Evolutionary conservation across 495 filamentous ascomycete genomes (phyloP).

Genomic region (Podospora pseudopauciseta): DNA sequence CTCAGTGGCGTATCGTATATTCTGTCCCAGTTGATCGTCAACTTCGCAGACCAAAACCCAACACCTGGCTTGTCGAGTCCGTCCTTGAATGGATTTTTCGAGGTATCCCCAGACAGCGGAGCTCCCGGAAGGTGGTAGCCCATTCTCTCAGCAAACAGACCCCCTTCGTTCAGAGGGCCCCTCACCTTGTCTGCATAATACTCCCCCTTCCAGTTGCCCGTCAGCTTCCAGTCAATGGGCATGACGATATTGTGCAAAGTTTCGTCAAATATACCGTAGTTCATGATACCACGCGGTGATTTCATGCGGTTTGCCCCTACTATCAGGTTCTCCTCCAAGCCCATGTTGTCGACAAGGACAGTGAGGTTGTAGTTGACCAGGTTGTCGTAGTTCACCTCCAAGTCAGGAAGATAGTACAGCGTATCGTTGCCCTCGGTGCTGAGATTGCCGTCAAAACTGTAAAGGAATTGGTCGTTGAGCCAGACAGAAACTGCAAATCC

Average conservation of each 20-base stretch:
- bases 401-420: slow-evolving; percentile 52
- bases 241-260: slow-evolving; percentile 27
- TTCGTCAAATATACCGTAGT: slow-evolving; percentile 39
- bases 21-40: slow-evolving; percentile 54
- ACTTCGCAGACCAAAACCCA: slow-evolving; percentile 57
- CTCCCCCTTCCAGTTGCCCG: slow-evolving; percentile 74
- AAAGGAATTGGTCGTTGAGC: slow-evolving; percentile 53
- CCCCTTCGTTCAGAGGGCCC: slow-evolving; percentile 77
- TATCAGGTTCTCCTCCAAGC: slow-evolving; percentile 59
- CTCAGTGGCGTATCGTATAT: slow-evolving; percentile 59
- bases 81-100: slow-evolving; percentile 40
- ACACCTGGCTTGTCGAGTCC: slow-evolving; percentile 57
- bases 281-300: slow-evolving; percentile 63
- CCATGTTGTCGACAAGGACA: slow-evolving; percentile 70
- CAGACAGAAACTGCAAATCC: slow-evolving; percentile 58
- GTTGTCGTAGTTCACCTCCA: slow-evolving; percentile 34
- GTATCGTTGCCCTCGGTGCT: slow-evolving; percentile 50
- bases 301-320: slow-evolving; percentile 64
- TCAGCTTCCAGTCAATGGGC: slow-evolving; percentile 63
- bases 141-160: slow-evolving; percentile 63
- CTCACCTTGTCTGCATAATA: slow-evolving; percentile 60
- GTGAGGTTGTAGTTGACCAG: slow-evolving; percentile 61
- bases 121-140: slow-evolving; percentile 65
- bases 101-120: slow-evolving; percentile 41
- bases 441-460: slow-evolving; percentile 31